Conservation (phyloP, 768 basidiomycete species). For the Gautieria morchelliformis region DNA sequence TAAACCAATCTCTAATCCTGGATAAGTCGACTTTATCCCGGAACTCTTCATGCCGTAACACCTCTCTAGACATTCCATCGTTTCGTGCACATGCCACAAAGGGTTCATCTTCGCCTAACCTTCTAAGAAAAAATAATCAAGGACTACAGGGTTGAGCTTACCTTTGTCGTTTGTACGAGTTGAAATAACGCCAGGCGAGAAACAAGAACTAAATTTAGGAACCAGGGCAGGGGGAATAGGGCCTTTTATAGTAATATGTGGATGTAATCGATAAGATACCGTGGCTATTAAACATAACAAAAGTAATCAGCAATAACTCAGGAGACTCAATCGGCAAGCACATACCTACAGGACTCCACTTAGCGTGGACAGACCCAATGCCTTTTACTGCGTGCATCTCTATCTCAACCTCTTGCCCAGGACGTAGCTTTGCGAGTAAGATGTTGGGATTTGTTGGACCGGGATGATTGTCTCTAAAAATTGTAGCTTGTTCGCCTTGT, state of each 20-base stretch:
- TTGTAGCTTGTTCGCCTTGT: conserved; percentile 67
- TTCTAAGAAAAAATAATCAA: not conserved
- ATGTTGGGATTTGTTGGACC: conserved; percentile 71
- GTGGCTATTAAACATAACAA: conserved; percentile 47
- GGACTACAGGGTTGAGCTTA: conserved; percentile 1
- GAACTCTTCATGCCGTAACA: conserved; percentile 87
- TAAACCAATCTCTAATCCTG: conserved; percentile 84
- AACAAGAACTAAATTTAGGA: conserved; percentile 79
- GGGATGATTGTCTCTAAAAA: conserved; percentile 44
- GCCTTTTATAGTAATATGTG: conserved; percentile 64
- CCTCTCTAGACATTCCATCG: conserved; percentile 88
- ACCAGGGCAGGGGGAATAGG: conserved; percentile 72
- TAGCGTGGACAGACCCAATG: conserved; percentile 90
- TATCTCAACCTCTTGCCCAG: conserved; percentile 80
- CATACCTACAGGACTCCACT: conserved; percentile 90
- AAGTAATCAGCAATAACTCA: not conserved
- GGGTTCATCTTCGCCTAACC: conserved; percentile 30
- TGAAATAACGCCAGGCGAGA: conserved; percentile 73
- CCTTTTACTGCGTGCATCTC: conserved; percentile 90
- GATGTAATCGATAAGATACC: conserved; percentile 89
- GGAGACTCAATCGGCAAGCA: conserved; percentile 2
- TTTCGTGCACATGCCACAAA: conserved; percentile 50
- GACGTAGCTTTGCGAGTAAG: conserved; percentile 83
- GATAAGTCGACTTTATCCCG: conserved; percentile 72
- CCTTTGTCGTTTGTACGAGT: conserved; percentile 28